phyloP scores from a whole-genome alignment of 495 filamentous ascomycete species.

The Trichocladium antarcticum region DNA sequence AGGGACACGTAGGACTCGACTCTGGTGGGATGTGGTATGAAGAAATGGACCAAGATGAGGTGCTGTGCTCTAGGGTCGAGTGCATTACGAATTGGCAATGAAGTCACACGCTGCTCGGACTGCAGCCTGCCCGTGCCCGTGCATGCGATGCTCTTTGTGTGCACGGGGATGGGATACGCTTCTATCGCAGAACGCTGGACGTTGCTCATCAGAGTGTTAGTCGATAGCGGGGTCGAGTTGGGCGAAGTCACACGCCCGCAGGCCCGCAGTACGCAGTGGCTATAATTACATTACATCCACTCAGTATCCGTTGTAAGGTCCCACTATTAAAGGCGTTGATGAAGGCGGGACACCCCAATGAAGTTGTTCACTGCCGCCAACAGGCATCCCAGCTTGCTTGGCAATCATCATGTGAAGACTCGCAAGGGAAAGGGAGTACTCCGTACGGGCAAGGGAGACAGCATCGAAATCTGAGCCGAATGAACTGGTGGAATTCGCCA shows the following conservation, averaged over 20 bases:
- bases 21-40: background rate
- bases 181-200: slow-evolving; percentile 12
- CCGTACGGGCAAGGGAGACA: background rate
- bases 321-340: too few species aligned
- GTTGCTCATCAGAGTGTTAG: background rate
- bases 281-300: too few species aligned
- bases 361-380: background rate
- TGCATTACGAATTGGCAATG: slow-evolving; percentile 8
- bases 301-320: too few species aligned
- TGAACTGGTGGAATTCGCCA: background rate
- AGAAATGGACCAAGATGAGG: background rate
- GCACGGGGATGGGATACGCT: background rate
- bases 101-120: slow-evolving; percentile 14
- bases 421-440: too few species aligned
- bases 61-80: slow-evolving; percentile 7
- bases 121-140: background rate
- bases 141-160: background rate
- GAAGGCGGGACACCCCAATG: too few species aligned
- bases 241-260: too few species aligned
- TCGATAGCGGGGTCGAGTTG: background rate
- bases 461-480: background rate
- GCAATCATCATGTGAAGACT: too few species aligned
- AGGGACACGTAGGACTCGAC: background rate
- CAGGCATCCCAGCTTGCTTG: background rate
- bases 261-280: too few species aligned